Base-by-base conservation (phyloP, 2,329 filamentous ascomycete genomes). In the Fusarium begoniae region DNA sequence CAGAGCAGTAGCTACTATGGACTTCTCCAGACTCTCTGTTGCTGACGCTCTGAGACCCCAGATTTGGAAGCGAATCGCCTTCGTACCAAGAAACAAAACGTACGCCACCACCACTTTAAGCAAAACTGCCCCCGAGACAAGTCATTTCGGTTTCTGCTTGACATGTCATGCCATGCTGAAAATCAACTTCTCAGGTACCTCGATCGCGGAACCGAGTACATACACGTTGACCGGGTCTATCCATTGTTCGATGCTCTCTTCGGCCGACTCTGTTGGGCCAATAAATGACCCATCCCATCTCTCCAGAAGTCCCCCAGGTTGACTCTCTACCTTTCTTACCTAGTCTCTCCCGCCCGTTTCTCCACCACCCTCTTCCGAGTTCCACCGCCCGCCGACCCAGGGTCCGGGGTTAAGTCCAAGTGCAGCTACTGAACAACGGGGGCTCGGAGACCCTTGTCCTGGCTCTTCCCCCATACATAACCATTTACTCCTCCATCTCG, bases 401-500 rank as follows among this genome's bases (percentile, higher is more conserved):
- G 76, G 74, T 77, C 75, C 65, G 72, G 75, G 76, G 75, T 77
- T 63, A 59, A 70, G 59, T 50, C 40, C 51, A 70, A 53, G 66
- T 66, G 59, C 57, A 59, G 63, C 65, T 61, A 62, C 58, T 41
- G 62, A 61, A 63, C 53, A 65, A 63, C 37, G 61, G 58, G 59
- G 63, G 56, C 65, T 65, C 44, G 51, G 51, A 50, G 54, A 74
- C n/a, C 76, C 74, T 73, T 74, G 71, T 73, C 66, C 73, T 50
- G 65, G 69, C 54, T 53, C 67, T 32, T 75, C 72, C 70, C 73
- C 74, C 67, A 77, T 78, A 78, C 77, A 75, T 78, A 78, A 78
- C 62, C 64, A 74, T 66, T 66, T 73, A 53, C 70, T 78, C 74
- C 66, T 78, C 77, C 77, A 77, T 76, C 54, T 68, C 64, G 50